Conservation (phyloP, 148 eudicot genomes). For the Hydrangea macrophylla region DNA sequence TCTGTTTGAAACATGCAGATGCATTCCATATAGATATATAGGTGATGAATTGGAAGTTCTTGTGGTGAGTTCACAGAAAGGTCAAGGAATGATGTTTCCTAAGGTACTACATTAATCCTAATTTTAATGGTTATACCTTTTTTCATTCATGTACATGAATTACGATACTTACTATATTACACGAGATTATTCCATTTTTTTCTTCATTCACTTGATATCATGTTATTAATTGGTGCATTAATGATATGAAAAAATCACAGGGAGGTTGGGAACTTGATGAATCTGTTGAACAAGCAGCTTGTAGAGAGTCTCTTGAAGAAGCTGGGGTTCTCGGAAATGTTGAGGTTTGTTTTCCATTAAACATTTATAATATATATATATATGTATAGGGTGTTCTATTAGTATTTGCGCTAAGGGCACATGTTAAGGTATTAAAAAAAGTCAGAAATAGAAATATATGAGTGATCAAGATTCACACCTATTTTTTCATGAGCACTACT, state of each 20-base stretch:
- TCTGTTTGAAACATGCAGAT: constrained; percentile 38
- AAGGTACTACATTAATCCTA: constrained; percentile 32
- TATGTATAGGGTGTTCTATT: too few relatives aligned
- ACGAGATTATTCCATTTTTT: not conserved
- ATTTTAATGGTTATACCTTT: not conserved
- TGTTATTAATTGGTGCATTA: not conserved
- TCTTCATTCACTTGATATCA: not conserved
- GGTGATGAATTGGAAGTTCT: constrained; percentile 49
- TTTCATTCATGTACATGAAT: too few relatives aligned
- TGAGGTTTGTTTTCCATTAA: constrained; percentile 27
- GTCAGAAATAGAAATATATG: too few relatives aligned
- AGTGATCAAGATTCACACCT: too few relatives aligned
- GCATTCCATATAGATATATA: constrained; percentile 49
- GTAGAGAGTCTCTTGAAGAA: constrained; percentile 59
- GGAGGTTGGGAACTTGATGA: constrained; percentile 82
- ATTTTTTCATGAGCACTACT: too few relatives aligned
- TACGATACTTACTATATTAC: too few relatives aligned
- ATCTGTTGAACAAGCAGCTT: constrained; percentile 58
- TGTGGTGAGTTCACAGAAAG: constrained; percentile 54
- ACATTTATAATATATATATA: too few relatives aligned
- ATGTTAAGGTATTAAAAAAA: too few relatives aligned
- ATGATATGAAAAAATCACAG: constrained; percentile 20
- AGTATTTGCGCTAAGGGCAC: too few relatives aligned
- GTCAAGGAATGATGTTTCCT: constrained; percentile 60
- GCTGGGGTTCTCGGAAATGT: constrained; percentile 64